A percentile compares a stretch with the other conserved stretches of the same genome.
Evolutionary conservation across 768 basidiomycete genomes (phyloP).

Genomic region (Scleroderma bovista): DNA sequence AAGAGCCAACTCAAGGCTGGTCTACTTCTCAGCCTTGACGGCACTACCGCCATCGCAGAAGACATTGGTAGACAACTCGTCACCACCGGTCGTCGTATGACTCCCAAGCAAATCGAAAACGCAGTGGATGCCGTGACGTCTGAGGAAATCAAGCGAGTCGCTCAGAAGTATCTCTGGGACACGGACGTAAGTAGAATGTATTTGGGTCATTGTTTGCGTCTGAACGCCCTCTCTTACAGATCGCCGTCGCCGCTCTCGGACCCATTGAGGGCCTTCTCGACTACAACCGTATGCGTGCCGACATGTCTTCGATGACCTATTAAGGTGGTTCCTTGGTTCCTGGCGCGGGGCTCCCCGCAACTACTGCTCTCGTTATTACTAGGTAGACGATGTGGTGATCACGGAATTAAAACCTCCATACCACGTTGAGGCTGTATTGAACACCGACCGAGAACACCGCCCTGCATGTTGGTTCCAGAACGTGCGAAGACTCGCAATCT

Average conservation of each 20-base stretch:
- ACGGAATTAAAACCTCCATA: too few species aligned
- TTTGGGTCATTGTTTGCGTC: constrained; percentile 1
- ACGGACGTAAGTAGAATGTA: constrained; percentile 65
- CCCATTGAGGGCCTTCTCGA: constrained; percentile 89
- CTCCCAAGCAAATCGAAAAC: constrained; percentile 90
- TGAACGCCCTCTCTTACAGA: constrained; percentile 33
- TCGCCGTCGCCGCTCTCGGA: constrained; percentile 86
- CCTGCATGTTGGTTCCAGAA: too few species aligned
- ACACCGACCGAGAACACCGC: too few species aligned
- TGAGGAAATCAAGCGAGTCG: constrained; percentile 89
- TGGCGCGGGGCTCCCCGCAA: not conserved
- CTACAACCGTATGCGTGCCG: constrained; percentile 84
- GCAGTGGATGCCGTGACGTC: constrained; percentile 86
- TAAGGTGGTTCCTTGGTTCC: constrained; percentile 28
- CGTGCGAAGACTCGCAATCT: too few species aligned
- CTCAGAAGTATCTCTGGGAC: constrained; percentile 96
- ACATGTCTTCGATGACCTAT: constrained; percentile 77
- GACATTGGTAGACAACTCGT: constrained; percentile 98
- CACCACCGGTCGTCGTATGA: constrained; percentile 84
- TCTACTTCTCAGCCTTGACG: constrained; percentile 84
- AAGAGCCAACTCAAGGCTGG: constrained; percentile 98
- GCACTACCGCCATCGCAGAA: constrained; percentile 95
- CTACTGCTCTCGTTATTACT: not conserved
- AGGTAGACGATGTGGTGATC: not conserved
- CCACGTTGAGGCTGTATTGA: too few species aligned